Evolutionary conservation across 352 stramenopile species (phyloP), one percentile per base, ranked within the genome.

Genomic region (Thraustotheca clavata): DNA sequence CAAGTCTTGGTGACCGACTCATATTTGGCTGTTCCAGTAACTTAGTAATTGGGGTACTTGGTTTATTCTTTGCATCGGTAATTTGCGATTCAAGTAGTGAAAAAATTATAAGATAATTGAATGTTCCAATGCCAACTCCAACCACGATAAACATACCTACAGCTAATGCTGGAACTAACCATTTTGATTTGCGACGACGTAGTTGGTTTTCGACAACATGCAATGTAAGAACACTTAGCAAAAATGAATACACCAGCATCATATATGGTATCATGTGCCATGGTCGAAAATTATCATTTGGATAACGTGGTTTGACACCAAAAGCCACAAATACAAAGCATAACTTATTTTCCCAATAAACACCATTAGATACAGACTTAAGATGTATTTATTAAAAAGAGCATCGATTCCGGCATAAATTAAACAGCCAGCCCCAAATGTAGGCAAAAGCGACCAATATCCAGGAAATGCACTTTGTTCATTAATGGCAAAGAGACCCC

Each of bases 361-460:
- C 48, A 67, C 60, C 32, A 67, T 47, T 12, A 34, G 46, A 11
- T 1, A 35, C 20, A 34, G 16, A 20, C 24, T 36, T 46, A 67
- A 50, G 31, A 62, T 29, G 50, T 61, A 29, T 49, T 27, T n/a
- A 39, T 67, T 26, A 11, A 67, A 8, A 12, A 16, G 14, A 22
- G 43, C 27, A 24, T 48, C 14, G 8, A 20, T 22, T 11, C 59
- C 59, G 32, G n/a, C 32, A 9, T 18, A 14, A 20, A 67, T 62
- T 29, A 67, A 20, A 11, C 29, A 24, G 6, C 1, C 27, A 1
- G 59, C 59, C 1, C 59, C 59, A 41, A 36, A 9, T 11, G 59
- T 67, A 6, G 59, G 59, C n/a, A 67, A 14, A 26, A 67, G 36
- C 16, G 59, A 26, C 59, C 59, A 67, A 35, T 50, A 67, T 8